Conservation (phyloP, 306 rosid species). For the Lupinus albus region DNA sequence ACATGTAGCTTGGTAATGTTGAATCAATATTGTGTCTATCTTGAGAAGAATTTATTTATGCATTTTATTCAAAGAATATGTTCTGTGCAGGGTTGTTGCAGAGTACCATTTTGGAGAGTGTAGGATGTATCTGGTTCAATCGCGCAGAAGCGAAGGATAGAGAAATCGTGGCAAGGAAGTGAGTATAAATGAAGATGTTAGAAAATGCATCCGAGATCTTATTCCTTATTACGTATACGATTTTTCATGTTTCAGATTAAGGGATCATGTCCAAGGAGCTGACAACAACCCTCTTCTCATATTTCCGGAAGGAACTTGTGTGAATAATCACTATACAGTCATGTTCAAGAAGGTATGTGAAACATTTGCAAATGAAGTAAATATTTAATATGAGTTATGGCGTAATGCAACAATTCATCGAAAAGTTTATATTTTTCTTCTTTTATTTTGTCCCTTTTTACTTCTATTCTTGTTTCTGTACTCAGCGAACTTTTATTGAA, state of each 20-base stretch:
- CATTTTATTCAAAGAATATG: slow-evolving; percentile 17
- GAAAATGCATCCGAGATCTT: slow-evolving; percentile 19
- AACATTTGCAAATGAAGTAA: slow-evolving; percentile 6
- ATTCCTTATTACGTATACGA: slow-evolving; percentile 28
- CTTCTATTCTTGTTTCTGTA: slow-evolving; percentile 9
- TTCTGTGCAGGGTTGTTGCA: slow-evolving; percentile 76
- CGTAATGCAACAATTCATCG: too few relatives aligned
- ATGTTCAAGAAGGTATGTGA: slow-evolving; percentile 89
- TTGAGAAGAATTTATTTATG: neutral
- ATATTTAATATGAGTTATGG: neutral
- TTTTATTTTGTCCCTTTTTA: neutral
- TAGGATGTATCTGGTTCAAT: slow-evolving; percentile 97
- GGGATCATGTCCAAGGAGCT: slow-evolving; percentile 83
- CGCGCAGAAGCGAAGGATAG: slow-evolving; percentile 92
- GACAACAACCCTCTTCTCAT: slow-evolving; percentile 96
- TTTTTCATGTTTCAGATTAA: slow-evolving; percentile 62
- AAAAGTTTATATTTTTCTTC: neutral
- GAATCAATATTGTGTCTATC: slow-evolving; percentile 7
- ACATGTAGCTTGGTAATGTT: neutral
- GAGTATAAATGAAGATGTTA: slow-evolving; percentile 43
- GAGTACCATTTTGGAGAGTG: slow-evolving; percentile 90
- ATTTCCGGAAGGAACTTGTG: slow-evolving; percentile 99
- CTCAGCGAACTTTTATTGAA: slow-evolving; percentile 23
- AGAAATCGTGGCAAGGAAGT: slow-evolving; percentile 91
- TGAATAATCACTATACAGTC: slow-evolving; percentile 92